Percentiles rank a stretch among this genome's conserved stretches.
These are phyloP conservation scores for Brettanomyces naardenensis DNA, from an alignment of 805 yeast genomes.

Conservation along the genomic window DNA sequence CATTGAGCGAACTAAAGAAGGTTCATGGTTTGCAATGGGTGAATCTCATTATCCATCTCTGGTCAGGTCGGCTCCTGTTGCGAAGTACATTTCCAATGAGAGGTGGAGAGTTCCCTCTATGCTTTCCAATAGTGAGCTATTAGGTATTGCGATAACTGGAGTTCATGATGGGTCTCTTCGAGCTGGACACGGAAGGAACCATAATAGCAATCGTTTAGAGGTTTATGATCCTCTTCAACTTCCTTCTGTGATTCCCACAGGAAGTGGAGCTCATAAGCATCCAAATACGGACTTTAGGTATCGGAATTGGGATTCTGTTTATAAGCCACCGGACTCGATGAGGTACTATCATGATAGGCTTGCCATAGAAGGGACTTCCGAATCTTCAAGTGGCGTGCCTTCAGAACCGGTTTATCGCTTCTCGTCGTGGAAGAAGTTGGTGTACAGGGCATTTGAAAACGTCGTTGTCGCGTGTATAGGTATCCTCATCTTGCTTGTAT, in stretches of 20 bases:
- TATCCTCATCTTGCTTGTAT: slow-evolving; percentile 26
- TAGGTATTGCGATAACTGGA: slow-evolving; percentile 39
- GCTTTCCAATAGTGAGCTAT: slow-evolving; percentile 29
- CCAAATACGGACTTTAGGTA: slow-evolving; percentile 5
- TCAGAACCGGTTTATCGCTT: slow-evolving; percentile 13
- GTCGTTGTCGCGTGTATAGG: slow-evolving; percentile 36
- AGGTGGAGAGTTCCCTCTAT: slow-evolving; percentile 34
- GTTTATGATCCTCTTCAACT: slow-evolving; percentile 14
- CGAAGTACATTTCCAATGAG: slow-evolving; percentile 47
- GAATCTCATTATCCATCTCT: slow-evolving; percentile 70
- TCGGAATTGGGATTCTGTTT: neutral
- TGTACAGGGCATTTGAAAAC: slow-evolving; percentile 35
- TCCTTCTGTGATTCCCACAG: slow-evolving; percentile 20
- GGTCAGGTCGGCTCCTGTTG: slow-evolving; percentile 70
- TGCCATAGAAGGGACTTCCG: slow-evolving; percentile 16
- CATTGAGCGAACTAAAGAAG: slow-evolving; percentile 53
- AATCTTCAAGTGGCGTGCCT: slow-evolving; percentile 1
- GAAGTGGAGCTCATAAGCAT: slow-evolving; percentile 8
- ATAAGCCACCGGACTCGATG: slow-evolving; percentile 4
- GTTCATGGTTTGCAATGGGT: slow-evolving; percentile 84
- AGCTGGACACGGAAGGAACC: neutral
- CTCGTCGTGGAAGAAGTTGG: slow-evolving; percentile 16
- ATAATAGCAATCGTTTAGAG: slow-evolving; percentile 8
- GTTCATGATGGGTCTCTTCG: slow-evolving; percentile 34
- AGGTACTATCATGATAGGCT: slow-evolving; percentile 7